phyloP scores from a whole-genome alignment of 495 filamentous ascomycete species.

The Entonaema liquescens region DNA sequence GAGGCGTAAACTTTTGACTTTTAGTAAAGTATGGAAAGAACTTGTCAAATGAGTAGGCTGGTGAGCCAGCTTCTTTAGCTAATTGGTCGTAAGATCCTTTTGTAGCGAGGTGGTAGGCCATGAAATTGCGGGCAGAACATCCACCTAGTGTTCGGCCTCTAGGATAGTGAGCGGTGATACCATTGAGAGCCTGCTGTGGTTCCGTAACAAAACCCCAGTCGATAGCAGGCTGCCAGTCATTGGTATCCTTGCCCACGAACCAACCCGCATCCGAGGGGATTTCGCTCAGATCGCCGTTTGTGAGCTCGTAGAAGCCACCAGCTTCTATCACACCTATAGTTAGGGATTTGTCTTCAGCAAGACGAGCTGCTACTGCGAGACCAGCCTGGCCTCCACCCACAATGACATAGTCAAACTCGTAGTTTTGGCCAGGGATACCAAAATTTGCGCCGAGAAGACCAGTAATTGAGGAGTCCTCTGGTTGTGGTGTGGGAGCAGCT shows the following conservation, averaged over 20 bases:
- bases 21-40: not conserved
- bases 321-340: not conserved
- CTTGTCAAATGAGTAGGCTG: not conserved
- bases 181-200: not conserved
- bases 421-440: not conserved
- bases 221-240: not conserved
- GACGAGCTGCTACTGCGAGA: not conserved
- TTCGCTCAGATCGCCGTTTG: not conserved
- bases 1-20: not conserved
- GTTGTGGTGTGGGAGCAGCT: not conserved
- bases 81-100: not conserved
- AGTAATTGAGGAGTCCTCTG: not conserved
- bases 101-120: not conserved
- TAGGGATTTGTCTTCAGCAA: not conserved
- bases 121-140: not conserved
- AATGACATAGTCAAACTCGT: not conserved
- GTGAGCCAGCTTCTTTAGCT: not conserved
- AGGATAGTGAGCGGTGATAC: not conserved
- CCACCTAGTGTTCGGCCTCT: not conserved
- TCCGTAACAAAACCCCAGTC: not conserved
- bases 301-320: not conserved
- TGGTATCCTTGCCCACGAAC: not conserved
- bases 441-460: not conserved
- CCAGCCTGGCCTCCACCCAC: not conserved
- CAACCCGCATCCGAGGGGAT: not conserved